Evolutionary conservation across 1,284 basidiomycete genomes (phyloP), one percentile per base, ranked within the genome.

Genomic region (Mycosarcoma mackinlayi): DNA sequence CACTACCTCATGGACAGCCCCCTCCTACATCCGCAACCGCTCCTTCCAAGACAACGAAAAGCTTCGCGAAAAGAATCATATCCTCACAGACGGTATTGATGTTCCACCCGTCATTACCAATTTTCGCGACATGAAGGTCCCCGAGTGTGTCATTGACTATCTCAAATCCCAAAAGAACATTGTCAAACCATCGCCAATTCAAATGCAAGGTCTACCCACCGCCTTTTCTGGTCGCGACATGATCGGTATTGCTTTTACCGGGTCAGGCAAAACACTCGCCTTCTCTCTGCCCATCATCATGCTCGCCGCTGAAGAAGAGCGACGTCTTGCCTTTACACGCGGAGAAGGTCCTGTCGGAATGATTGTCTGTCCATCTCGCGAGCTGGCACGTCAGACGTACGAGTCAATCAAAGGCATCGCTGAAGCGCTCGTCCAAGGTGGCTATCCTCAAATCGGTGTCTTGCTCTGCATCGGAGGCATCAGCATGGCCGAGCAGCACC

Each of bases 101-200:
- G 86, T 96, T n/a, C 94, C 95, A 6, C 93, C 94, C 19, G 92
- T 94, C 1, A 96, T 98, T 54, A 89, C 93, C 64, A 89, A 92
- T 75, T 98, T 98, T 84, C 87, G 87, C 37, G 96, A 98, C 83
- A 99, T 99, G 96, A 98, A 97, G 86, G 89, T 99, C 9, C 96
- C 95, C 3, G 86, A 88, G 31, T 87, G 90, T 7, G 88, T 98
- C 23, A 85, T 98, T 30, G 88, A 90, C 55, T 90, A 91, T 82
- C 87, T 99, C 42, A 89, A 89, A 80, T 87, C 88, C 31, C 93
- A 94, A 66, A 80, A 82, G 48, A 90, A 91, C 42, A 98, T 99
- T 79, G 86, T 87, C 24, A 86, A 85, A 30, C 96, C 96, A 0
- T 94, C 96, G 0, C 95, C 95, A 2, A 98, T 98, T 77, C 96